These are phyloP conservation scores for Ambispora gerdemannii DNA, from an alignment of 192 early-diverging fungal species.

Conservation along the genomic window DNA sequence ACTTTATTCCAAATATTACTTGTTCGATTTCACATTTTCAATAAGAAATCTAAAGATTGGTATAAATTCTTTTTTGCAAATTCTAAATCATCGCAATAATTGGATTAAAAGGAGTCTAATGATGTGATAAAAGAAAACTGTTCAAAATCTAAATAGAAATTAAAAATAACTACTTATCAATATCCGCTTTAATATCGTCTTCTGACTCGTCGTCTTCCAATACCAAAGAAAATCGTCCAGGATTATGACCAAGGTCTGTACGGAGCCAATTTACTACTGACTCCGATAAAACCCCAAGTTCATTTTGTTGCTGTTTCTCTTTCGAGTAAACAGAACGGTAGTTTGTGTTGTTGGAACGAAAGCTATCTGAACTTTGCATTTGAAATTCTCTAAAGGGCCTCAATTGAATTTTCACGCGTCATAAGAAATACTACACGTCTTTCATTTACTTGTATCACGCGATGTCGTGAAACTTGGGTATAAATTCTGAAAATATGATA, in stretches of 20 bases:
- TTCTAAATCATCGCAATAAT: too few species aligned
- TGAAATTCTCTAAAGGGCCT: too few species aligned
- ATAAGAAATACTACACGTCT: too few species aligned
- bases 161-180: conserved; percentile 14
- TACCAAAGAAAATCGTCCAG: neutral
- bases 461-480: too few species aligned
- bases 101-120: too few species aligned
- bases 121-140: neutral
- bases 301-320: conserved; percentile 3
- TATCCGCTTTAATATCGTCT: neutral
- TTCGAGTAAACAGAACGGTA: neutral
- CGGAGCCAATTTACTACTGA: conserved; percentile 4
- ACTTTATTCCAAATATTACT: conserved; percentile 6
- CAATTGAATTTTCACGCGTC: too few species aligned
- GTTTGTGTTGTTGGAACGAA: neutral
- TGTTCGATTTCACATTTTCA: conserved; percentile 18
- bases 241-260: conserved; percentile 12
- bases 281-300: neutral
- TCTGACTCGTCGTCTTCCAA: neutral
- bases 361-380: conserved; percentile 1
- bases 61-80: conserved; percentile 25
- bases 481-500: too few species aligned
- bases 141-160: neutral
- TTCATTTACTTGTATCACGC: too few species aligned
- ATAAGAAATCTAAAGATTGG: conserved; percentile 25